phyloP scores from a whole-genome alignment of 148 eudicot species.

The Persicaria maculosa region DNA sequence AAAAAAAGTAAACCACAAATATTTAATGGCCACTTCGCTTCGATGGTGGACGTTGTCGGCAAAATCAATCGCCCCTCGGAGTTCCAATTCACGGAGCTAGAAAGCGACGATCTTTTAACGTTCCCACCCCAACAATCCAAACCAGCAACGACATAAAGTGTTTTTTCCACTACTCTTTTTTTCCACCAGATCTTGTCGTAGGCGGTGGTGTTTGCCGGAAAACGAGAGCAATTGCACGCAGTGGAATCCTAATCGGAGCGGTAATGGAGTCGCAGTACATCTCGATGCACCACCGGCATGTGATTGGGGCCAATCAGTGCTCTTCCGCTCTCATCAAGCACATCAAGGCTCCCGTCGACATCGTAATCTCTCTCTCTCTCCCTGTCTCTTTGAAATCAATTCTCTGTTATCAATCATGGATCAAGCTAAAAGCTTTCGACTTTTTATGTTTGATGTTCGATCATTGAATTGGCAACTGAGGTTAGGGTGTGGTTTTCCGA shows the following conservation, averaged over 20 bases:
- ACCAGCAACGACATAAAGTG: background rate
- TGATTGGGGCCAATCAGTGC: slow-evolving; percentile 26
- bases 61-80: background rate
- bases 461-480: too few relatives aligned
- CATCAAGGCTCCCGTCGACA: slow-evolving; percentile 42
- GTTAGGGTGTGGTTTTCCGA: background rate
- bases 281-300: slow-evolving; percentile 33
- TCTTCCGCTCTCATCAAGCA: slow-evolving; percentile 32
- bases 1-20: slow-evolving; percentile 1
- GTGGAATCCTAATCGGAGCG: background rate
- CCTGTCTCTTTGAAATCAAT: background rate
- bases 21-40: slow-evolving; percentile 7
- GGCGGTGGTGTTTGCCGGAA: background rate
- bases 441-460: too few relatives aligned
- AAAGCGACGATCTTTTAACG: background rate
- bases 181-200: background rate
- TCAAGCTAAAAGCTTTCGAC: background rate
- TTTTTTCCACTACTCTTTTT: background rate
- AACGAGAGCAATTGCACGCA: background rate
- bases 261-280: slow-evolving; percentile 6
- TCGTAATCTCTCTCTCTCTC: slow-evolving; percentile 23
- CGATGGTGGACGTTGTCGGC: slow-evolving; percentile 11
- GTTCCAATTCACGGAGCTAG: background rate
- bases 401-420: background rate
- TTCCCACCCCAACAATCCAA: background rate